These are phyloP conservation scores for Neospora caninum DNA, from an alignment of 169 alveolate genomes.

Conservation along the genomic window DNA sequence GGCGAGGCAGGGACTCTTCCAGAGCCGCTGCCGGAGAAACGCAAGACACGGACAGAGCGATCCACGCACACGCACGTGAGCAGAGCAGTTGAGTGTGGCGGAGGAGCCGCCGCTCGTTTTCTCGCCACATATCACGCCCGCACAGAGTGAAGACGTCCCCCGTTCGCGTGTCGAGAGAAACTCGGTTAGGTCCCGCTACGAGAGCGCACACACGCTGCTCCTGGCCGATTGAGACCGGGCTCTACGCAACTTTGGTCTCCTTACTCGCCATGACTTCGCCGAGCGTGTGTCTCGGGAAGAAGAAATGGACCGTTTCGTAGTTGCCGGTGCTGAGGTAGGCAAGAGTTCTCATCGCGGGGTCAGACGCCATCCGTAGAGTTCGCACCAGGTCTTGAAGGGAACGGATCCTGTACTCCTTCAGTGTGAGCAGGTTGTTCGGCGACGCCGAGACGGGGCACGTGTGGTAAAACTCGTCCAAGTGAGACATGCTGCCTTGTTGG, in stretches of 20 bases:
- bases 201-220: too few relatives aligned
- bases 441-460: slow-evolving; percentile 54
- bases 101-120: too few relatives aligned
- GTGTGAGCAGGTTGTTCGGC: slow-evolving; percentile 18
- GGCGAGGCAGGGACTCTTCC: too few relatives aligned
- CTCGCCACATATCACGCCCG: too few relatives aligned
- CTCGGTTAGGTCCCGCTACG: too few relatives aligned
- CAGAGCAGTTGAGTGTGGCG: too few relatives aligned
- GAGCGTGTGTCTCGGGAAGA: slow-evolving; percentile 33
- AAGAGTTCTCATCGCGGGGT: background rate
- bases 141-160: too few relatives aligned
- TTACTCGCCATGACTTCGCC: slow-evolving; percentile 27
- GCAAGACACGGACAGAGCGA: too few relatives aligned
- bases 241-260: background rate
- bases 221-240: too few relatives aligned
- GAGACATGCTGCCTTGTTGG: background rate
- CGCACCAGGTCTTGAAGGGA: slow-evolving; percentile 17
- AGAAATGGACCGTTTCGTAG: slow-evolving; percentile 18
- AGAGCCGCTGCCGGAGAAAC: too few relatives aligned
- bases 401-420: background rate
- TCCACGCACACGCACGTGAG: too few relatives aligned
- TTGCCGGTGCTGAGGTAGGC: slow-evolving; percentile 34
- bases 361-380: background rate
- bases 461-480: background rate
- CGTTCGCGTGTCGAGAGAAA: too few relatives aligned